Evolutionary conservation across 805 yeast genomes (phyloP), one percentile per base, ranked within the genome.

Genomic region (Barnettozyma sucrosica): DNA sequence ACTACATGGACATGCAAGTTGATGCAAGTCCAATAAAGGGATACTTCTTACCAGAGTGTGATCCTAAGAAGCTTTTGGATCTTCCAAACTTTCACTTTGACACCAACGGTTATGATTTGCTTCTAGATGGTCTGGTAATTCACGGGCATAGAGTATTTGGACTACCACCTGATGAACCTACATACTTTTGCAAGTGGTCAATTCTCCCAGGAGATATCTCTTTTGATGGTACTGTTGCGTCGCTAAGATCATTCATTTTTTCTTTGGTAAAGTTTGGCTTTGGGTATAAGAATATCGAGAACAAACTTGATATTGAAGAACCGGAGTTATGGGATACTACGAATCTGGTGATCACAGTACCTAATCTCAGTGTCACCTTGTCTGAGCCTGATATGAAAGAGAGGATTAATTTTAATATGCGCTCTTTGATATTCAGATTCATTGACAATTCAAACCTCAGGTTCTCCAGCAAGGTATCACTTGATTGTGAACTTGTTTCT

Each of bases 91-190:
- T 50, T 33, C 34, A 45, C 7, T 40, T 50, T 16, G n/a, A 19
- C 6, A 43, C 54, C 6, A 23, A 47, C 2, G 46, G 36, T 10
- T 51, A 46, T 21, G 79, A 80, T 39, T 55, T 86, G 26, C 54
- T 62, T 4, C 71, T 86, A 43, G 85, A 83, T 57, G 81, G 83
- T 1, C 60, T 85, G 11, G 59, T 74, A 2, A 71, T 88, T 21
- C 95, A 87, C 63, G 95, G 96, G 1, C 96, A 92, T 63, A 73
- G 98, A 58, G 81, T 90, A 82, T 89, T 89, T 69, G 99, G 99
- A 0, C 62, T 89, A 2, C 96, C 96, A 0, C 97, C 97, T 0
- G 69, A 73, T 7, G 95, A 88, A 60, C 89, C 92, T 1, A 88
- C 97, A 0, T 93, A 87, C 61, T 80, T 78, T 53, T 89, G 97